phyloP scores from a whole-genome alignment of 1,284 basidiomycete species.

The Termitomyces sp. region DNA sequence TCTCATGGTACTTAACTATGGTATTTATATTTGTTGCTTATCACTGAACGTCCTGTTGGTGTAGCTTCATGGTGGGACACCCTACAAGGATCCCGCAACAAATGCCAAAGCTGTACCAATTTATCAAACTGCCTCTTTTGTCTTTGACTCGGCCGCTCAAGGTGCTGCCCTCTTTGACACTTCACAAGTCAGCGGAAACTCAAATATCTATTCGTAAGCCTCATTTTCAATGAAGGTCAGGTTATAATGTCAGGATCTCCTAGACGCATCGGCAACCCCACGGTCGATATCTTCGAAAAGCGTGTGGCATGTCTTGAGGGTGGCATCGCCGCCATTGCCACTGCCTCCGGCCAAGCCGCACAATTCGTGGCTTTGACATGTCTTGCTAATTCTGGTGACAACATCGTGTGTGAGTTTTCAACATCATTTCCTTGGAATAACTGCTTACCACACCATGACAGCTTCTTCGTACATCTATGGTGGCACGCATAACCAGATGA shows the following conservation, averaged over 20 bases:
- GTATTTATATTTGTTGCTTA: neutral
- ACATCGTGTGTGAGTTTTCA: conserved; percentile 60
- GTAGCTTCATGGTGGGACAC: conserved; percentile 16
- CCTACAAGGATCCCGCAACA: conserved; percentile 15
- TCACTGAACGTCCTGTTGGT: neutral
- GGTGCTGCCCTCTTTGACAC: conserved; percentile 12
- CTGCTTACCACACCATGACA: neutral
- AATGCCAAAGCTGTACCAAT: conserved; percentile 17
- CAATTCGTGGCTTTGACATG: conserved; percentile 75
- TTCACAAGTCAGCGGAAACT: conserved; percentile 5
- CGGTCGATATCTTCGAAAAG: conserved; percentile 18
- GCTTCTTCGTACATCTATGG: conserved; percentile 14
- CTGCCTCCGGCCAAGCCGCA: conserved; percentile 76
- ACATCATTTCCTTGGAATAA: neutral
- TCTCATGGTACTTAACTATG: conserved; percentile 10
- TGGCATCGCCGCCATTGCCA: conserved; percentile 75
- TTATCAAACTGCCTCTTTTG: conserved; percentile 15
- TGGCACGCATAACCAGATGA: conserved; percentile 16
- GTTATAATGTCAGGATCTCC: neutral
- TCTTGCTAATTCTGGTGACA: conserved; percentile 68
- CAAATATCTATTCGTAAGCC: conserved; percentile 13
- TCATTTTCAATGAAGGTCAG: neutral
- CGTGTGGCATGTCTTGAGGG: conserved; percentile 82
- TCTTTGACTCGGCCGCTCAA: conserved; percentile 15
- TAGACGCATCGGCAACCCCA: conserved; percentile 16